phyloP scores from a whole-genome alignment of 2,329 filamentous ascomycete genomes.

The Scolecobasidium constrictum region DNA sequence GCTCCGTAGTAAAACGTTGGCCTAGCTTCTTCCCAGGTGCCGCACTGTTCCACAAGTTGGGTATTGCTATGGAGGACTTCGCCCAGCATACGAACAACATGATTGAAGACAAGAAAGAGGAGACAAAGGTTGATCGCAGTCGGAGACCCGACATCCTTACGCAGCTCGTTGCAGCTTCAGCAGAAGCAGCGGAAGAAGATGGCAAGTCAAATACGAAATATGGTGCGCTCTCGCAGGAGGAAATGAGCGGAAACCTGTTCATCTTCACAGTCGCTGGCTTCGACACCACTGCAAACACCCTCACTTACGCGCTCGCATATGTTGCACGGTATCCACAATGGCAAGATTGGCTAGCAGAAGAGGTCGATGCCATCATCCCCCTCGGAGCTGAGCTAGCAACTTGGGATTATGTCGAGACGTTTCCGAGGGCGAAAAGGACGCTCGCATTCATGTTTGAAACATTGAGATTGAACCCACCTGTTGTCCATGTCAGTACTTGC shows the following conservation, averaged over 20 bases:
- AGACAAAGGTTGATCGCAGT: neutral
- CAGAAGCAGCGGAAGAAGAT: no score
- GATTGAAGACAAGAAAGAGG: neutral
- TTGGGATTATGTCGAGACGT: neutral
- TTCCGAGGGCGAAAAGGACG: neutral
- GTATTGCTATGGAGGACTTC: neutral
- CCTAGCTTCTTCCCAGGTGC: no score
- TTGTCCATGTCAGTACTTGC: no score
- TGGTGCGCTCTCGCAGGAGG: neutral
- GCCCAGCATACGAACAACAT: neutral
- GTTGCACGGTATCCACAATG: conserved; percentile 1
- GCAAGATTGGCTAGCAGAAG: conserved; percentile 8
- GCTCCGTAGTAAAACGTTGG: no score
- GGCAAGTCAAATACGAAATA: neutral
- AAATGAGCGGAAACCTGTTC: conserved; percentile 8
- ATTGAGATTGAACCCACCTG: no score
- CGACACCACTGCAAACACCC: conserved; percentile 8
- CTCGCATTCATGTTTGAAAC: conserved; percentile 6
- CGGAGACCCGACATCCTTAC: neutral
- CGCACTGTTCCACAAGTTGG: neutral
- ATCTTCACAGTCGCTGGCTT: conserved; percentile 9
- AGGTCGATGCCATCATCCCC: conserved; percentile 5
- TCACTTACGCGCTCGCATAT: neutral
- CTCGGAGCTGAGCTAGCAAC: neutral
- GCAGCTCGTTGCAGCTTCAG: no score